A percentile compares a stretch with the other conserved stretches of the same genome.
Conservation (phyloP, 1,284 basidiomycete species). For the Trametes versicolor region DNA sequence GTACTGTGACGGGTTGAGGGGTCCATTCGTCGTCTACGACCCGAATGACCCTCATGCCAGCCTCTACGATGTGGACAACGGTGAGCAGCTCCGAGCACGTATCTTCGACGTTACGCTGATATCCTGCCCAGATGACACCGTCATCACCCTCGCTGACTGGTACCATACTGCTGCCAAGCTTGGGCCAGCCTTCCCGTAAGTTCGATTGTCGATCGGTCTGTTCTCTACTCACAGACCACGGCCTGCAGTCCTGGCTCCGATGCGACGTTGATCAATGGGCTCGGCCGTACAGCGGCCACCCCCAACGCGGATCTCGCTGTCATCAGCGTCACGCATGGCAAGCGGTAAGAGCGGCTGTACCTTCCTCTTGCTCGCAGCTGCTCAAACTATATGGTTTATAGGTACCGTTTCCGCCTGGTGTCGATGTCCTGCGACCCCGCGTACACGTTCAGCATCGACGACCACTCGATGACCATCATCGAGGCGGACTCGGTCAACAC, state of each 20-base stretch:
- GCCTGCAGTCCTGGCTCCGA: constrained; percentile 19
- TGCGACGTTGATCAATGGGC: constrained; percentile 62
- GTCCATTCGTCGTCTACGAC: constrained; percentile 54
- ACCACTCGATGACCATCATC: constrained; percentile 48
- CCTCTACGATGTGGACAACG: constrained; percentile 55
- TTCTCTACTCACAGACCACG: neutral
- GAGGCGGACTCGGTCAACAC: constrained; percentile 47
- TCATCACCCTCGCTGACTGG: constrained; percentile 42
- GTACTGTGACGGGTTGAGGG: constrained; percentile 48
- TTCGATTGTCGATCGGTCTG: neutral
- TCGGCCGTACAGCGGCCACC: constrained; percentile 44
- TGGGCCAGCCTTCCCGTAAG: constrained; percentile 18
- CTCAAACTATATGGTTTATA: constrained; percentile 1
- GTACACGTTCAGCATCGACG: constrained; percentile 47
- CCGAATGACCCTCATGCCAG: constrained; percentile 48
- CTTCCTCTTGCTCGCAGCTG: neutral
- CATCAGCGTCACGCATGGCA: constrained; percentile 42
- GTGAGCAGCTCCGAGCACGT: constrained; percentile 28
- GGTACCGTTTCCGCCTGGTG: constrained; percentile 54
- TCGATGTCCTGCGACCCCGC: constrained; percentile 52
- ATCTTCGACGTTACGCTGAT: neutral
- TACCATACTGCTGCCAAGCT: constrained; percentile 32
- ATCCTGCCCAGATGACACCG: constrained; percentile 32
- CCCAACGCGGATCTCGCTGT: constrained; percentile 42
- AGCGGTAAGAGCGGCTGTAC: constrained; percentile 39